Percentiles rank a stretch among this genome's conserved stretches.
Evolutionary conservation across 495 filamentous ascomycete genomes (phyloP).

Genomic region (Penicilliopsis zonata): DNA sequence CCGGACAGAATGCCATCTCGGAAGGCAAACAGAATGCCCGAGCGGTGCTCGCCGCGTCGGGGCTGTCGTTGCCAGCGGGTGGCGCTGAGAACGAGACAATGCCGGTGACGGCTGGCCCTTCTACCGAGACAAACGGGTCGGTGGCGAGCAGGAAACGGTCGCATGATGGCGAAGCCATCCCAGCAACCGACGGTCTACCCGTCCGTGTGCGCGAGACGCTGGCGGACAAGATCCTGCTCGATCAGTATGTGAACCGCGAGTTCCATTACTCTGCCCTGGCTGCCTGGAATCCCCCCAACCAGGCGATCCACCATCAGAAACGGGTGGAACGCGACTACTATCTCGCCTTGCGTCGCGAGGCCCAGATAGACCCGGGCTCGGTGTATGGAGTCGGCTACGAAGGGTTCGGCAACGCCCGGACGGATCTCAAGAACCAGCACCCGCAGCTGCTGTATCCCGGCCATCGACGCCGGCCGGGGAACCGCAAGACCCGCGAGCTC

Average conservation of each 20-base stretch:
- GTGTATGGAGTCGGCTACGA: slow-evolving; percentile 74
- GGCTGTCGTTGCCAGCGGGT: slow-evolving; percentile 12
- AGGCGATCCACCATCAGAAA: slow-evolving; percentile 38
- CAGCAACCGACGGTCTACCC: slow-evolving; percentile 16
- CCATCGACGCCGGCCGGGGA: slow-evolving; percentile 59
- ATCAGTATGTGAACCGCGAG: slow-evolving; percentile 71
- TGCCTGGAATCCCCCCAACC: slow-evolving; percentile 29
- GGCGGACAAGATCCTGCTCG: slow-evolving; percentile 47
- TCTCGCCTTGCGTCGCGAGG: slow-evolving; percentile 34
- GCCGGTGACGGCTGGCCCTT: slow-evolving; percentile 16
- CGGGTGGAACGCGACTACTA: slow-evolving; percentile 42
- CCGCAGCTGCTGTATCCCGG: slow-evolving; percentile 64
- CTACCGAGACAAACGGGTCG: slow-evolving; percentile 26
- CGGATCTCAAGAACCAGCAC: slow-evolving; percentile 45
- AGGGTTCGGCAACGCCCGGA: slow-evolving; percentile 79
- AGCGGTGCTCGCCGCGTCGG: slow-evolving; percentile 41
- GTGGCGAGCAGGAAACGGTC: slow-evolving; percentile 44
- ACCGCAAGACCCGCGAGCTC: slow-evolving; percentile 56
- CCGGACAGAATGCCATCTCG: slow-evolving; percentile 24
- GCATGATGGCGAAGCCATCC: slow-evolving; percentile 41
- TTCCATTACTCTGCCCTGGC: slow-evolving; percentile 48
- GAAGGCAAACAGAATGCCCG: slow-evolving; percentile 50
- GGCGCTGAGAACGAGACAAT: slow-evolving; percentile 16
- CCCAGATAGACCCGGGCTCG: slow-evolving; percentile 42
- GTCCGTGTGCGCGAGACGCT: slow-evolving; percentile 27